These are phyloP conservation scores for Backusella macrospora DNA, from an alignment of 192 early-diverging fungal genomes.

Conservation along the genomic window DNA sequence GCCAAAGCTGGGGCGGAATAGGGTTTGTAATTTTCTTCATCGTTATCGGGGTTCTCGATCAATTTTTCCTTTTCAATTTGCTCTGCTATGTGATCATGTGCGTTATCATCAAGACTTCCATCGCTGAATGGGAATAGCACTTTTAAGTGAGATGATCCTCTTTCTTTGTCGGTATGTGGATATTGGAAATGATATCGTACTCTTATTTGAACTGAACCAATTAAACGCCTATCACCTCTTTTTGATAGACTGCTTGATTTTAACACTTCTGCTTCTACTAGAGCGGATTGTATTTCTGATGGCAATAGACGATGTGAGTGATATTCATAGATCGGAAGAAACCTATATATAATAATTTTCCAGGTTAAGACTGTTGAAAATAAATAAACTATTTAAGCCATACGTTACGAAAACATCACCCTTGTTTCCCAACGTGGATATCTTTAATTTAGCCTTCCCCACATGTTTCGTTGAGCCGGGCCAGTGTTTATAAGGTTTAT, in stretches of 20 bases:
- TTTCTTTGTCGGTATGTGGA: background rate
- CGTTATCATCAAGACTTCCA: background rate
- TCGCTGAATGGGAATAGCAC: background rate
- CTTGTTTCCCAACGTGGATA: constrained; percentile 27
- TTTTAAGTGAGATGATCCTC: background rate
- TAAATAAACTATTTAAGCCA: background rate
- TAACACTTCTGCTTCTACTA: constrained; percentile 1
- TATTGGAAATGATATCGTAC: constrained; percentile 11
- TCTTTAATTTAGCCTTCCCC: constrained; percentile 32
- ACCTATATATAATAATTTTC: constrained; percentile 11
- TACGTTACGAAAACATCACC: constrained; percentile 39
- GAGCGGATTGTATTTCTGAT: constrained; percentile 3
- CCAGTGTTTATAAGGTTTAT: constrained; percentile 26
- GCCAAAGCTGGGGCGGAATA: too few species aligned
- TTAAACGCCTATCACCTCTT: constrained; percentile 7
- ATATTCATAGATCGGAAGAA: constrained; percentile 37
- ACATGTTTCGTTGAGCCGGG: constrained; percentile 24
- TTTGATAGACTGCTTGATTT: background rate
- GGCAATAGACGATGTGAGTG: constrained; percentile 21
- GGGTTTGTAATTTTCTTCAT: background rate
- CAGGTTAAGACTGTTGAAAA: background rate
- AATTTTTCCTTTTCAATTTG: background rate
- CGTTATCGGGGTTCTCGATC: too few species aligned
- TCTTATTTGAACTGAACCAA: constrained; percentile 18
- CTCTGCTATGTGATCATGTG: background rate